Conservation (phyloP, 2,329 filamentous ascomycete species). For the Colletotrichum chlorophyti region DNA sequence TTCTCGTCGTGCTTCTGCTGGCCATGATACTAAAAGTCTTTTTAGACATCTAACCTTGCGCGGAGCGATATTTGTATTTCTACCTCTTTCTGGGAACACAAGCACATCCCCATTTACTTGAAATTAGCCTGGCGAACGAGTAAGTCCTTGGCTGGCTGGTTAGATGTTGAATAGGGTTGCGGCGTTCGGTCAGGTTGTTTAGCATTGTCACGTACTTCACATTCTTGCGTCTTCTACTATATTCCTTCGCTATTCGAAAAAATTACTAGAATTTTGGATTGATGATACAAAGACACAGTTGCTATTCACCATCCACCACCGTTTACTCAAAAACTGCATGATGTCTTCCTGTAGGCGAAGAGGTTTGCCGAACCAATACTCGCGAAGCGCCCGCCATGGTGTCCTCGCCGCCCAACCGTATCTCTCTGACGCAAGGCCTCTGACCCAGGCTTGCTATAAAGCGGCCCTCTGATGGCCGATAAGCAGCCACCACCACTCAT, state of each 20-base stretch:
- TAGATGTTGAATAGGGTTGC: too few species aligned
- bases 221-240: too few species aligned
- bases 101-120: neutral
- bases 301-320: too few species aligned
- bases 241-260: neutral
- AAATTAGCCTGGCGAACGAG: neutral
- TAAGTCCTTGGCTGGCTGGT: neutral
- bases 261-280: neutral
- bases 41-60: conserved; percentile 39
- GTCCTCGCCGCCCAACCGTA: neutral
- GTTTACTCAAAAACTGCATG: too few species aligned
- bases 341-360: too few species aligned
- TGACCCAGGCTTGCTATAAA: neutral
- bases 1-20: conserved; percentile 71
- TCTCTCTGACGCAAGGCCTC: neutral
- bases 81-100: neutral
- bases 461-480: conserved; percentile 45
- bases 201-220: neutral
- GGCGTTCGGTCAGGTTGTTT: neutral
- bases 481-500: conserved; percentile 74
- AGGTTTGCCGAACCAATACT: too few species aligned
- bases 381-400: neutral
- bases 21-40: conserved; percentile 71
- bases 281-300: neutral
- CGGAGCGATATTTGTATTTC: neutral